These are phyloP conservation scores for Ganoderma meredithae DNA, from an alignment of 1,284 basidiomycete species.

Conservation along the genomic window DNA sequence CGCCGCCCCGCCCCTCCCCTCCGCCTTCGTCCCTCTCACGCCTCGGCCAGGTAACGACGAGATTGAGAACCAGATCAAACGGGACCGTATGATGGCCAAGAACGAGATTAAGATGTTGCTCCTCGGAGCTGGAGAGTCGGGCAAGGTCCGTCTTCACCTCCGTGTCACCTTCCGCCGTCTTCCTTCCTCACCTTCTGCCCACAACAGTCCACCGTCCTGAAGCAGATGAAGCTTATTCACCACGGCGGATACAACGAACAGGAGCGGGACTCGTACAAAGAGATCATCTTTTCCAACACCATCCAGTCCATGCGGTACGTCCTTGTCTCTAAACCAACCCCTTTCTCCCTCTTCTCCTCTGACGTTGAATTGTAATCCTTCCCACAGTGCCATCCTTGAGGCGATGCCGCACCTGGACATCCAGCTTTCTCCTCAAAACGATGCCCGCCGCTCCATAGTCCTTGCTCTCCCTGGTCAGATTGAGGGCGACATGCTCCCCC, in stretches of 20 bases:
- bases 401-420: conserved; percentile 85
- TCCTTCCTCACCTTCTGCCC: background rate
- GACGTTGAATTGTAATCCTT: conserved; percentile 12
- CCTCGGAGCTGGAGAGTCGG: conserved; percentile 93
- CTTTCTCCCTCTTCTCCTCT: conserved; percentile 7
- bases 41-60: conserved; percentile 81
- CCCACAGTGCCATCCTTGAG: conserved; percentile 83
- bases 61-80: conserved; percentile 95
- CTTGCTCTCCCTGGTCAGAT: conserved; percentile 87
- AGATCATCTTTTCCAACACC: conserved; percentile 97
- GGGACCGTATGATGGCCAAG: conserved; percentile 90
- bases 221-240: conserved; percentile 97
- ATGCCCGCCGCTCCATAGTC: conserved; percentile 80
- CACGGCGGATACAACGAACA: conserved; percentile 90
- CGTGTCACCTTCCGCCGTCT: conserved; percentile 5
- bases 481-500: conserved; percentile 83
- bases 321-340: background rate
- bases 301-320: conserved; percentile 92
- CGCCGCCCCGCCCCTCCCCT: conserved; percentile 6
- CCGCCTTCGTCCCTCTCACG: conserved; percentile 14
- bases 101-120: conserved; percentile 96
- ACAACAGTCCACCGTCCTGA: conserved; percentile 85
- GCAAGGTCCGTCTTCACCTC: conserved; percentile 64
- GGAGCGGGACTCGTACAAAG: conserved; percentile 95
- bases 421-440: conserved; percentile 69